Percentiles rank a stretch among this genome's conserved stretches.
These are phyloP conservation scores for Panus rudis DNA, from an alignment of 768 basidiomycete species.

Conservation along the genomic window DNA sequence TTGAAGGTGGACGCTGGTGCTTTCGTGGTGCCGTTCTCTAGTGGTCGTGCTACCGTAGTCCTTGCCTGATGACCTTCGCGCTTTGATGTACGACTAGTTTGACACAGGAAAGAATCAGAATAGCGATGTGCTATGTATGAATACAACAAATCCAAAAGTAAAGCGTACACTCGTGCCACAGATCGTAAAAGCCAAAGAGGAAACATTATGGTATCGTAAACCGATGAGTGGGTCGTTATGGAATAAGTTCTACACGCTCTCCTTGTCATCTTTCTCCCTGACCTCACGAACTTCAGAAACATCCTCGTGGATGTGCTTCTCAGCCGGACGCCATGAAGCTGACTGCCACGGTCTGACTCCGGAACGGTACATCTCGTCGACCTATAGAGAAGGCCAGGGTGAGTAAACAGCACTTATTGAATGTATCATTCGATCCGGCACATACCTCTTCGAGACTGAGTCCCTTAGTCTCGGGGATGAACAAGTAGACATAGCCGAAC, in stretches of 20 bases:
- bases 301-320: slow-evolving; percentile 21
- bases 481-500: slow-evolving; percentile 64
- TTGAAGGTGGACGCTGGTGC: slow-evolving; percentile 39
- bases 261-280: slow-evolving; percentile 9
- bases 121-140: too few species aligned
- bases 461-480: slow-evolving; percentile 78
- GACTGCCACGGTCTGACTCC: slow-evolving; percentile 64
- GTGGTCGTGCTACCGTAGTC: slow-evolving; percentile 25
- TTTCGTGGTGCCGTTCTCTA: slow-evolving; percentile 35
- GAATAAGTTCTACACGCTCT: too few species aligned
- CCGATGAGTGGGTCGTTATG: too few species aligned
- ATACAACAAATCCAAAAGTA: too few species aligned
- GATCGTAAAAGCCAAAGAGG: too few species aligned
- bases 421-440: neutral
- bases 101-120: too few species aligned
- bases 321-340: slow-evolving; percentile 36
- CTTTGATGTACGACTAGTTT: too few species aligned
- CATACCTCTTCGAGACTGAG: slow-evolving; percentile 64
- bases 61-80: neutral
- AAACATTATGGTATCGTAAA: too few species aligned
- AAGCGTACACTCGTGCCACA: too few species aligned
- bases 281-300: slow-evolving; percentile 15
- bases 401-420: neutral
- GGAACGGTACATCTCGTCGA: slow-evolving; percentile 71
- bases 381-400: slow-evolving; percentile 27